Conservation (phyloP, 108 stramenopile species). For the Fragilaria crotonensis region DNA sequence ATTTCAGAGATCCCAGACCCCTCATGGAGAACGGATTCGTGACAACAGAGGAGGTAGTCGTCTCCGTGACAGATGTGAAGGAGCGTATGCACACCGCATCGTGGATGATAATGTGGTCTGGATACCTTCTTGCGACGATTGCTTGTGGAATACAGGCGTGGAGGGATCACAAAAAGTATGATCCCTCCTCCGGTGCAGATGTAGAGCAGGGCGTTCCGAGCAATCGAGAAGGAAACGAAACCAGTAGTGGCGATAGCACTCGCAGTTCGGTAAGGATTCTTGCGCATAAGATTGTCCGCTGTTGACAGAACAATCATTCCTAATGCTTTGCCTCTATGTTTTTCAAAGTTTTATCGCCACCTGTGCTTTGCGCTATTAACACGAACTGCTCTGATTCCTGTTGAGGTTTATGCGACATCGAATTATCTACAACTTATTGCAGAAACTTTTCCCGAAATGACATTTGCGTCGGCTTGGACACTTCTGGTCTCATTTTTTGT, state of each 20-base stretch:
- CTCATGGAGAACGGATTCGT: no score
- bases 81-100: no score
- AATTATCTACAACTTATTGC: slow-evolving; percentile 31
- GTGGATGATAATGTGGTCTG: no score
- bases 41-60: no score
- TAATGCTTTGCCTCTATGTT: background rate
- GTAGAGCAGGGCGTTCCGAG: background rate
- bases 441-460: slow-evolving; percentile 46
- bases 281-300: background rate
- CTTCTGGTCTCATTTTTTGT: slow-evolving; percentile 48
- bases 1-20: no score
- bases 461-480: slow-evolving; percentile 45
- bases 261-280: background rate
- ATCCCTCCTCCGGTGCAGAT: background rate
- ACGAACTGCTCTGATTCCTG: slow-evolving; percentile 28
- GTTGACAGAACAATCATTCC: background rate
- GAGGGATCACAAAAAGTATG: background rate
- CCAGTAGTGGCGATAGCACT: slow-evolving; percentile 1
- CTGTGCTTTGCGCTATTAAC: slow-evolving; percentile 28
- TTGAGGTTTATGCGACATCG: slow-evolving; percentile 30
- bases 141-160: background rate
- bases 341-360: slow-evolving; percentile 30
- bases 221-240: background rate
- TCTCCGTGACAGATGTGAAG: no score
- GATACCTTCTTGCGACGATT: background rate